A percentile compares a stretch with the other conserved stretches of the same genome.
These are phyloP conservation scores for Xylaria scruposa DNA, from an alignment of 495 filamentous ascomycete genomes.

Conservation along the genomic window DNA sequence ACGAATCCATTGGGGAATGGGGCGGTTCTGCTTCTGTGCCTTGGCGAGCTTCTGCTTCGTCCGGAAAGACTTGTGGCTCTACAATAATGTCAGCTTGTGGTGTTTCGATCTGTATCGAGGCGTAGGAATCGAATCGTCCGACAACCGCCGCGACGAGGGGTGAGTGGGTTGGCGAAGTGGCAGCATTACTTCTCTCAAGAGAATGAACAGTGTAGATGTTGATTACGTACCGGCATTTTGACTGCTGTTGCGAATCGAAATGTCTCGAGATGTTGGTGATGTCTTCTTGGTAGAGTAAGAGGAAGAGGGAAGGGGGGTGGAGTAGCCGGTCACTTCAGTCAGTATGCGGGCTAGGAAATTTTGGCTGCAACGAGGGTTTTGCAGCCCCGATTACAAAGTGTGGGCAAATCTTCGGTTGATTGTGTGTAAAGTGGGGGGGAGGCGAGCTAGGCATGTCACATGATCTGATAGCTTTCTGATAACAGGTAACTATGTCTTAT, in stretches of 20 bases:
- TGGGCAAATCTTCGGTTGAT: constrained; percentile 36
- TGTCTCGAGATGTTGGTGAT: constrained; percentile 47
- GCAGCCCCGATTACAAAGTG: constrained; percentile 49
- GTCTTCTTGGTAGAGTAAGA: constrained; percentile 37
- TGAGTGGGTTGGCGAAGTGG: neutral
- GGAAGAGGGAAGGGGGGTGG: constrained; percentile 37
- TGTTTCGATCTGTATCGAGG: neutral
- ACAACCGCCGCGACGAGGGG: neutral
- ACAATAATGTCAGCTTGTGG: constrained; percentile 28
- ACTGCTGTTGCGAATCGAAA: constrained; percentile 59
- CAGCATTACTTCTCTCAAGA: neutral
- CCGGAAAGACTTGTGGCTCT: constrained; percentile 99
- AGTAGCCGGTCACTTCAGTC: constrained; percentile 35
- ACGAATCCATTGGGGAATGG: constrained; percentile 99
- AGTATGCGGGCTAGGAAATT: constrained; percentile 33
- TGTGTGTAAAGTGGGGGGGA: constrained; percentile 7
- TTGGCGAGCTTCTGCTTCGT: constrained; percentile 99
- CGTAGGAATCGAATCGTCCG: neutral
- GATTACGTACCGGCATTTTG: constrained; percentile 82
- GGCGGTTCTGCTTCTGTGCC: constrained; percentile 99
- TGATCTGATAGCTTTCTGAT: neutral
- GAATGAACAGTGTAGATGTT: neutral
- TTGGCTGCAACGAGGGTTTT: constrained; percentile 42
- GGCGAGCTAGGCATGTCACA: neutral
- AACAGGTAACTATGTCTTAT: constrained; percentile 12